Evolutionary conservation across 23 red algal genomes (phyloP).

Genomic region (Gracilaria gracilis): DNA sequence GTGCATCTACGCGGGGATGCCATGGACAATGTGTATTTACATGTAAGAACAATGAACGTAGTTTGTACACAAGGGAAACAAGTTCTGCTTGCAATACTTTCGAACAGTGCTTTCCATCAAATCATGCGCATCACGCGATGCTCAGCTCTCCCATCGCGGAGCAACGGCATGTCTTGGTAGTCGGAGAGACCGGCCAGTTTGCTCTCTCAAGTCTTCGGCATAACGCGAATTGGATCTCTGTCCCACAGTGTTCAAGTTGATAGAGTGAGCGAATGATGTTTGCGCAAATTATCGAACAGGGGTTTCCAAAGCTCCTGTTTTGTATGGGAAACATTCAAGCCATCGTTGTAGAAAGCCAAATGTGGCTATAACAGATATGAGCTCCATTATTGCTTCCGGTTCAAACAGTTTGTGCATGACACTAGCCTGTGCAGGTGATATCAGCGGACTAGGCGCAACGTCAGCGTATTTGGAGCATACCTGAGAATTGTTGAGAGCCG

Average conservation of each 20-base stretch:
- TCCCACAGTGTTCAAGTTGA: constrained; percentile 60
- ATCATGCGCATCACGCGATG: not conserved
- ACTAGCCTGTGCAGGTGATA: constrained; percentile 27
- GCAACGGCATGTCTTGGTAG: constrained; percentile 59
- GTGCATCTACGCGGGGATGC: not conserved
- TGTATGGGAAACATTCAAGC: too few species aligned
- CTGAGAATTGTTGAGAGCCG: too few species aligned
- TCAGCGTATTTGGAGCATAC: constrained; percentile 29
- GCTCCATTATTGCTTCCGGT: constrained; percentile 59
- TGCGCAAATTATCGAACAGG: constrained; percentile 54
- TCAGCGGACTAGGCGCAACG: constrained; percentile 19
- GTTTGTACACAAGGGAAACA: not conserved
- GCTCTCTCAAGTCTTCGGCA: too few species aligned
- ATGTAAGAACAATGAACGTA: constrained; percentile 10
- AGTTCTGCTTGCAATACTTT: not conserved
- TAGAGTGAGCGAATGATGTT: constrained; percentile 27
- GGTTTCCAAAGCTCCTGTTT: constrained; percentile 52
- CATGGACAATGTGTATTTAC: not conserved
- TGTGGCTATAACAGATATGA: too few species aligned
- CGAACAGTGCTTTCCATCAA: not conserved
- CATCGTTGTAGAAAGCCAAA: too few species aligned
- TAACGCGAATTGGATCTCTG: constrained; percentile 40
- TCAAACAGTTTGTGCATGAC: constrained; percentile 40
- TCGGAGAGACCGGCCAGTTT: constrained; percentile 52
- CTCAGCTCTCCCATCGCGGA: constrained; percentile 10